Evolutionary conservation across 352 stramenopile genomes (phyloP).

Genomic region (Pythium volutum): DNA sequence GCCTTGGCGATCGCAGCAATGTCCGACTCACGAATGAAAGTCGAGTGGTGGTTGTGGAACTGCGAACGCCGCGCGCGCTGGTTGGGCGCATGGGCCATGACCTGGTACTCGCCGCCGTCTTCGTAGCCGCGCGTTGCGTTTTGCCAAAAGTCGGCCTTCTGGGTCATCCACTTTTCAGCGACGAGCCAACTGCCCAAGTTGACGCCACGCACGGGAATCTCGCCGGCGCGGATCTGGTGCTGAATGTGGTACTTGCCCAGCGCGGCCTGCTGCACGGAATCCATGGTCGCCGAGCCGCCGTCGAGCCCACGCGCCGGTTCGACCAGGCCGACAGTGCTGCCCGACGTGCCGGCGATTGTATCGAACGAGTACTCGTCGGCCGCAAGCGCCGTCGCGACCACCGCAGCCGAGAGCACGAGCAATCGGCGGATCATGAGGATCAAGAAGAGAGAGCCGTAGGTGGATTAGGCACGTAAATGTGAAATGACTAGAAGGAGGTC

Average conservation of each 20-base stretch:
- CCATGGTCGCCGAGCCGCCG: not conserved
- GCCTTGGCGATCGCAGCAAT: constrained; percentile 53
- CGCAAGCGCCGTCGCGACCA: constrained; percentile 3
- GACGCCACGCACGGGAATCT: constrained; percentile 26
- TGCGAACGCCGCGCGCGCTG: constrained; percentile 21
- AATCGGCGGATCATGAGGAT: constrained; percentile 15
- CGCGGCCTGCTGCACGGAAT: constrained; percentile 8
- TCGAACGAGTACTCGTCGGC: constrained; percentile 20
- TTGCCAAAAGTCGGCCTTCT: constrained; percentile 26
- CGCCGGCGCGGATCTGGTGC: constrained; percentile 23
- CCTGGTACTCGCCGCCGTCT: constrained; percentile 22
- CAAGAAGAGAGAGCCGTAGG: not conserved
- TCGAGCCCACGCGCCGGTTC: not conserved
- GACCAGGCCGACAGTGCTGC: constrained; percentile 11
- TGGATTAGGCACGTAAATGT: not conserved
- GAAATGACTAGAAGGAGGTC: not conserved
- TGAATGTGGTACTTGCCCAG: constrained; percentile 23
- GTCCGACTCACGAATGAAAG: constrained; percentile 64
- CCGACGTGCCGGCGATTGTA: constrained; percentile 7
- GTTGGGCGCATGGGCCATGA: constrained; percentile 17
- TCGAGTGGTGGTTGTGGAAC: constrained; percentile 53
- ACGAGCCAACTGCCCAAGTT: constrained; percentile 40
- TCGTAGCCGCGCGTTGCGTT: constrained; percentile 6
- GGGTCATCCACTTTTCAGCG: constrained; percentile 35
- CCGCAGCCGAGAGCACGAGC: constrained; percentile 3